Conservation (phyloP, 768 basidiomycete species). For the Kwoniella europaea region DNA sequence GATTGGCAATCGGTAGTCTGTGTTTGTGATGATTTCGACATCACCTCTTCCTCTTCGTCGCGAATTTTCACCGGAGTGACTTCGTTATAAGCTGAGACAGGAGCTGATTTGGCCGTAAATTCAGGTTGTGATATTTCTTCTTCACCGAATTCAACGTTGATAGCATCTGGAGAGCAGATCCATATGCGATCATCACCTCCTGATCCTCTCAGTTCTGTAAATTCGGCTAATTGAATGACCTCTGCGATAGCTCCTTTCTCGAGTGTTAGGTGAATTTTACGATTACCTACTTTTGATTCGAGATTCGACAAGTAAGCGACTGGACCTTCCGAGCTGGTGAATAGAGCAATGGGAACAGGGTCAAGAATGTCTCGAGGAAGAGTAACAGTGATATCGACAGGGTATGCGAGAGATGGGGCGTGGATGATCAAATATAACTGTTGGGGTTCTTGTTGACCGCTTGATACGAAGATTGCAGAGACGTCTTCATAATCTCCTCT, state of each 20-base stretch:
- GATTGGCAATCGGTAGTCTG: too few relatives aligned
- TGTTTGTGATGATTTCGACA: neutral
- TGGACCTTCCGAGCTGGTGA: neutral
- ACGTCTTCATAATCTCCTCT: neutral
- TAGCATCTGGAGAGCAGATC: slow-evolving; percentile 29
- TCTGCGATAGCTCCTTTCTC: slow-evolving; percentile 17
- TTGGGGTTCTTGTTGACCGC: neutral
- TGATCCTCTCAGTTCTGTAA: slow-evolving; percentile 23
- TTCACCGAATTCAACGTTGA: slow-evolving; percentile 17
- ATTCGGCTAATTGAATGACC: slow-evolving; percentile 18
- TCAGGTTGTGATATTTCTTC: slow-evolving; percentile 26
- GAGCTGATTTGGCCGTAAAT: neutral
- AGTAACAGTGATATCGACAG: slow-evolving; percentile 2
- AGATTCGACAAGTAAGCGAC: neutral
- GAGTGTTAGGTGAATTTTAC: slow-evolving; percentile 15
- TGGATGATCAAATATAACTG: slow-evolving; percentile 6
- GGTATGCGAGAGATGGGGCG: neutral
- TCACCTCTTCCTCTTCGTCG: neutral
- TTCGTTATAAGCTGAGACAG: neutral
- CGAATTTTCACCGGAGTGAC: neutral
- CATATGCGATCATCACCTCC: slow-evolving; percentile 25
- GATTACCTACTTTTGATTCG: neutral
- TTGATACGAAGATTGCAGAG: slow-evolving; percentile 1
- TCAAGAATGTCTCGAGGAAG: slow-evolving; percentile 3
- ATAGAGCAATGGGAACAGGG: neutral